A percentile compares a stretch with the other conserved stretches of the same genome.
Conservation (phyloP, 2,329 filamentous ascomycete species). For the Bipolaris oryzae region DNA sequence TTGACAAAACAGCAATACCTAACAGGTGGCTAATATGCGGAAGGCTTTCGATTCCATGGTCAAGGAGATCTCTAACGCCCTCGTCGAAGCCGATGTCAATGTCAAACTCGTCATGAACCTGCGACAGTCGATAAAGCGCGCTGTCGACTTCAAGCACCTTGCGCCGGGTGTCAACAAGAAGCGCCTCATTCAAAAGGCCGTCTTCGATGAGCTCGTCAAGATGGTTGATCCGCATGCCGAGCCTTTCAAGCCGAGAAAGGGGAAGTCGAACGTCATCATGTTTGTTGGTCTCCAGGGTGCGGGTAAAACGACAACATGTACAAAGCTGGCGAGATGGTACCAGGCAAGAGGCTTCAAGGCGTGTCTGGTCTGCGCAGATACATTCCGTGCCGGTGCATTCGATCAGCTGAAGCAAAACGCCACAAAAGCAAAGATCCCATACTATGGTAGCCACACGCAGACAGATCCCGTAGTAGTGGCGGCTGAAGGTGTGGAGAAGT, state of each 20-base stretch:
- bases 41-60: slow-evolving; percentile 97
- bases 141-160: slow-evolving; percentile 94
- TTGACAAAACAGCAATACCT: slow-evolving; percentile 8
- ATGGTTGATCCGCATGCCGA: slow-evolving; percentile 95
- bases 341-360: slow-evolving; percentile 90
- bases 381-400: slow-evolving; percentile 96
- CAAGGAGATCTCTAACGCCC: slow-evolving; percentile 95
- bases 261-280: slow-evolving; percentile 97
- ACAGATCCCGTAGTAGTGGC: slow-evolving; percentile 94
- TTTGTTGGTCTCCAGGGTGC: slow-evolving; percentile 98
- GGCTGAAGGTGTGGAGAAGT: slow-evolving; percentile 95
- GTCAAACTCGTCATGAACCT: slow-evolving; percentile 89
- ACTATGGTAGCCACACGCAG: slow-evolving; percentile 95
- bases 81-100: slow-evolving; percentile 97
- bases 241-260: slow-evolving; percentile 96
- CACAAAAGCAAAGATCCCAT: slow-evolving; percentile 98
- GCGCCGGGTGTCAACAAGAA: slow-evolving; percentile 96
- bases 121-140: slow-evolving; percentile 87
- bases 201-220: slow-evolving; percentile 95
- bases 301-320: slow-evolving; percentile 98
- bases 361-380: slow-evolving; percentile 95
- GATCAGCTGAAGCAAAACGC: slow-evolving; percentile 99
- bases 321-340: slow-evolving; percentile 94
- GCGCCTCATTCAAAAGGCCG: slow-evolving; percentile 94
- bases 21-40: slow-evolving; percentile 46